Conservation (phyloP, 768 basidiomycete species). For the Rhodotorula toruloides region DNA sequence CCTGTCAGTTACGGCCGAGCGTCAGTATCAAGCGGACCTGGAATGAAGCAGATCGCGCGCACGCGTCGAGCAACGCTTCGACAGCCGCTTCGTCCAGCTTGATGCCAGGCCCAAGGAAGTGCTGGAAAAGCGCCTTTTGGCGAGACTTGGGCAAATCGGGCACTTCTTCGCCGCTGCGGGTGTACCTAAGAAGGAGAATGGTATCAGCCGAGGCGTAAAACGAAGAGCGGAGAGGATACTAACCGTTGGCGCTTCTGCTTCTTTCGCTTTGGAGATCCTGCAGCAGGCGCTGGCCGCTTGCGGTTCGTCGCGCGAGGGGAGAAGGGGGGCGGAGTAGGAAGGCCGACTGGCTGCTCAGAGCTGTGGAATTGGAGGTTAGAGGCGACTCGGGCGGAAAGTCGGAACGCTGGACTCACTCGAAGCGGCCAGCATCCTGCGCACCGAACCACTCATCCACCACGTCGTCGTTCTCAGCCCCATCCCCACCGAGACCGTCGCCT, state of each 20-base stretch:
- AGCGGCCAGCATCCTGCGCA: too few species aligned
- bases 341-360: not conserved
- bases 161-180: slow-evolving; percentile 9
- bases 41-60: not conserved
- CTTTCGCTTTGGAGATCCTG: too few species aligned
- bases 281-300: too few species aligned
- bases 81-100: slow-evolving; percentile 5
- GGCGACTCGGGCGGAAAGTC: not conserved
- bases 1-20: not conserved
- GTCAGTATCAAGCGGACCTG: not conserved
- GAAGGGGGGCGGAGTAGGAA: not conserved
- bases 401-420: not conserved
- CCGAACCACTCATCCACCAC: too few species aligned
- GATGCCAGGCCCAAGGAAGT: slow-evolving; percentile 14
- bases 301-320: too few species aligned
- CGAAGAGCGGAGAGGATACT: too few species aligned
- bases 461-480: not conserved
- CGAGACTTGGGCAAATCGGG: slow-evolving; percentile 1
- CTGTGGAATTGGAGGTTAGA: not conserved
- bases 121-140: slow-evolving; percentile 19
- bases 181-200: too few species aligned
- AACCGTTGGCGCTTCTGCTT: slow-evolving; percentile 17
- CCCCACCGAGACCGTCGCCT: not conserved
- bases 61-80: slow-evolving; percentile 18
- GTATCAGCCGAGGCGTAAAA: too few species aligned